phyloP scores from a whole-genome alignment of 2,329 filamentous ascomycete genomes.

The Parastagonospora avenae region DNA sequence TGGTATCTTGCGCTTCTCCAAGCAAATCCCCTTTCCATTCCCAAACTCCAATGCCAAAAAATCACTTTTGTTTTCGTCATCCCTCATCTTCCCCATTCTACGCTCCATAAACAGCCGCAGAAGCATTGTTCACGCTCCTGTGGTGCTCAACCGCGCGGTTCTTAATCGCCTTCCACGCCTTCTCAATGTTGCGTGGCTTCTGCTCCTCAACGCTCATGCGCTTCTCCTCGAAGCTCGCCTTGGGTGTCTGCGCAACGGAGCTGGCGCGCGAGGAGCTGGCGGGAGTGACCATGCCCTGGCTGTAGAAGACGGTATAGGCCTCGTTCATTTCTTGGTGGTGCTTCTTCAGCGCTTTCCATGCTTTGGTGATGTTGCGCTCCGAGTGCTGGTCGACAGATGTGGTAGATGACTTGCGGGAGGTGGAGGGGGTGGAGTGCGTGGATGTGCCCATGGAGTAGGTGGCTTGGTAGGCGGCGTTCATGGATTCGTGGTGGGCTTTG shows the following conservation, averaged over 20 bases:
- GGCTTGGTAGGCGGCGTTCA: constrained; percentile 33
- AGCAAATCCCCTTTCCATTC: not conserved
- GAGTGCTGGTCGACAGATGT: constrained; percentile 17
- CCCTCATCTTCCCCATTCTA: not conserved
- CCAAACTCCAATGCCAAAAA: not conserved
- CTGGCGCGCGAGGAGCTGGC: constrained; percentile 13
- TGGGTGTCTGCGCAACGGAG: constrained; percentile 13
- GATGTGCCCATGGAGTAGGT: constrained; percentile 22
- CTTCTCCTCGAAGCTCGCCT: constrained; percentile 20
- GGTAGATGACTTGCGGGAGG: constrained; percentile 16
- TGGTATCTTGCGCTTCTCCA: constrained; percentile 1
- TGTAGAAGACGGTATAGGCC: constrained; percentile 35
- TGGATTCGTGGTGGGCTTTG: constrained; percentile 38
- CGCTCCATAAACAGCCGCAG: constrained; percentile 8
- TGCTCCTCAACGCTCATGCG: constrained; percentile 8
- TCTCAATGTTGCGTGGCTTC: constrained; percentile 25
- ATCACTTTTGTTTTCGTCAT: not conserved
- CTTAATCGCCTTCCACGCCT: constrained; percentile 33
- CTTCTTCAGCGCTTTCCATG: constrained; percentile 36
- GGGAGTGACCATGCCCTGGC: constrained; percentile 12
- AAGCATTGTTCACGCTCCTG: constrained; percentile 31
- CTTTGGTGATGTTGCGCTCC: constrained; percentile 24
- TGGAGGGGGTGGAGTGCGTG: constrained; percentile 8
- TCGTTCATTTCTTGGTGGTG: constrained; percentile 39
- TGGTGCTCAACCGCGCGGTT: constrained; percentile 39